Percentiles rank a stretch among this genome's conserved stretches.
These are phyloP conservation scores for Blastocystis sp. DNA, from an alignment of 352 stramenopile genomes.

Conservation along the genomic window DNA sequence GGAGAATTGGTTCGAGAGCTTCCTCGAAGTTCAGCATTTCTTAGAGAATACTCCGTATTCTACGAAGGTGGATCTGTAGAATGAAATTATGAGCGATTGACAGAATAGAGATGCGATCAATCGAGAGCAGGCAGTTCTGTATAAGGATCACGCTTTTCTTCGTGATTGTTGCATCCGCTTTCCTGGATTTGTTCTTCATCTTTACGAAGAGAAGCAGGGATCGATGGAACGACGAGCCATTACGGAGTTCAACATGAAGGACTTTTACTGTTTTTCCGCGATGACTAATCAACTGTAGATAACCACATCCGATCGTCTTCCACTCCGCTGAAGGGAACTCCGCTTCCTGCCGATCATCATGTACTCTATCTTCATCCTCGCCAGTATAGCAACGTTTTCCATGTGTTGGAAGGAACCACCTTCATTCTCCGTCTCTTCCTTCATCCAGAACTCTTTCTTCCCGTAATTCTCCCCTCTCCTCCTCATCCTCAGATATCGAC, in stretches of 20 bases:
- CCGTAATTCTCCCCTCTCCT: neutral
- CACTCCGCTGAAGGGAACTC: neutral
- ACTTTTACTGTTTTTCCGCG: conserved; percentile 40
- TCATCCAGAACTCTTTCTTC: conserved; percentile 16
- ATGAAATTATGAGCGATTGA: neutral
- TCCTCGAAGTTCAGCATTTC: conserved; percentile 16
- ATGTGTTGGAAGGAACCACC: conserved; percentile 44
- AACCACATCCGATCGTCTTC: neutral
- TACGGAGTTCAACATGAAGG: neutral
- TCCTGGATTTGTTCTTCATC: neutral
- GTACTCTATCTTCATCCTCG: conserved; percentile 11
- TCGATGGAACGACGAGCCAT: neutral
- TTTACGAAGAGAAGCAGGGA: neutral
- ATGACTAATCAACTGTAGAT: neutral
- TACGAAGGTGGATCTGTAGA: neutral
- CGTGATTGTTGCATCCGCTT: conserved; percentile 18
- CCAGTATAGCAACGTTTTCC: conserved; percentile 51
- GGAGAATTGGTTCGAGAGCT: conserved; percentile 47
- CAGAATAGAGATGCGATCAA: too few relatives aligned
- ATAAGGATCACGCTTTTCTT: neutral
- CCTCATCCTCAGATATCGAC: conserved; percentile 10
- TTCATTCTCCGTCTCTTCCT: conserved; percentile 23
- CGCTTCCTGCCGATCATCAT: neutral
- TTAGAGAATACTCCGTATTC: neutral
- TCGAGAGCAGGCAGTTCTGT: too few relatives aligned